Evolutionary conservation across 306 rosid species (phyloP).

Genomic region (Styphnolobium japonicum): DNA sequence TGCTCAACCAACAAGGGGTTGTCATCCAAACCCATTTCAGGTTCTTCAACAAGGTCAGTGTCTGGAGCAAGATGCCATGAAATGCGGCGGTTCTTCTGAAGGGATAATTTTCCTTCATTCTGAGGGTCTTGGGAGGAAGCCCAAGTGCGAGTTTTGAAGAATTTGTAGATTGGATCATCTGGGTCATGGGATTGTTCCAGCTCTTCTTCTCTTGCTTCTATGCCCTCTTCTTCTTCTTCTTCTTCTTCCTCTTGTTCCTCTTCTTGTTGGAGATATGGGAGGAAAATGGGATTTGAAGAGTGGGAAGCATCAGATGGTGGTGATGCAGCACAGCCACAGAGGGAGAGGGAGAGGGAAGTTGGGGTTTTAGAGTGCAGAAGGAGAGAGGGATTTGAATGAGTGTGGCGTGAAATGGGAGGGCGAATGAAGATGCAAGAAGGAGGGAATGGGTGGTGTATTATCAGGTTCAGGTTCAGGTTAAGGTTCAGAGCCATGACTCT

Average conservation of each 20-base stretch:
- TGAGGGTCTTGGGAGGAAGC: constrained; percentile 51
- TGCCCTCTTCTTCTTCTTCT: not conserved
- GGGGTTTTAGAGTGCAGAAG: constrained; percentile 29
- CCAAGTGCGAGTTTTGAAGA: constrained; percentile 47
- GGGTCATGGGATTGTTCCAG: constrained; percentile 29
- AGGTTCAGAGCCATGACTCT: constrained; percentile 39
- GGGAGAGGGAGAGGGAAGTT: constrained; percentile 32
- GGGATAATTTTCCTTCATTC: constrained; percentile 43
- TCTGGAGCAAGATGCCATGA: constrained; percentile 62
- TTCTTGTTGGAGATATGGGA: constrained; percentile 40
- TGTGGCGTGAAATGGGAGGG: not conserved
- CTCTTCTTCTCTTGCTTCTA: not conserved
- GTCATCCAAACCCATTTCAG: constrained; percentile 22
- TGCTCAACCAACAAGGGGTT: constrained; percentile 4
- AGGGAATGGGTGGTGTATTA: constrained; percentile 25
- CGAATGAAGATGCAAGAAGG: constrained; percentile 26
- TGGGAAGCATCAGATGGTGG: constrained; percentile 21
- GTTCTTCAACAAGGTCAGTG: constrained; percentile 27
- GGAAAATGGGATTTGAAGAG: constrained; percentile 50
- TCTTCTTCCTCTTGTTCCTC: not conserved
- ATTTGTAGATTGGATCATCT: constrained; percentile 59
- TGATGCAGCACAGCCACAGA: not conserved
- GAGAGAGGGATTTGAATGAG: constrained; percentile 21
- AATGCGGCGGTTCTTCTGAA: constrained; percentile 50
- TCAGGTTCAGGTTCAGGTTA: too few relatives aligned